Conservation (phyloP, 2,329 filamentous ascomycete species). For the Macroventuria anomochaeta region DNA sequence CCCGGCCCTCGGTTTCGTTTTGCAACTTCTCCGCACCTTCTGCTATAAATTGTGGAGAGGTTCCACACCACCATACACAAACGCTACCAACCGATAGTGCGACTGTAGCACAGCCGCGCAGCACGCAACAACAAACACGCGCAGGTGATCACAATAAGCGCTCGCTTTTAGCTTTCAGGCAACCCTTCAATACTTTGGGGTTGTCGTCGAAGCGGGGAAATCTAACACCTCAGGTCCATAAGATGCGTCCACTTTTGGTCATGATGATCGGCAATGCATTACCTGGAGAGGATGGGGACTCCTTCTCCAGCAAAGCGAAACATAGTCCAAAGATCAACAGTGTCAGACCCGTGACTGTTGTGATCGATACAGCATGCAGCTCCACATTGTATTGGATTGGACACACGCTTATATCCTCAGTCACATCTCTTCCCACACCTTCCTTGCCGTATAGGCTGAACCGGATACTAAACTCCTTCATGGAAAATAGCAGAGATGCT, state of each 20-base stretch:
- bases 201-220: neutral
- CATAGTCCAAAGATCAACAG: neutral
- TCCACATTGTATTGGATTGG: neutral
- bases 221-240: neutral
- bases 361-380: neutral
- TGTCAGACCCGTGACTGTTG: neutral
- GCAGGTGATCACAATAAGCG: neutral
- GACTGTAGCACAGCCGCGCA: neutral
- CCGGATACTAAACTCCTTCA: neutral
- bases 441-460: neutral
- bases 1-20: conserved; percentile 1
- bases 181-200: neutral
- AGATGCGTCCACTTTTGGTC: neutral
- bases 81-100: conserved; percentile 1
- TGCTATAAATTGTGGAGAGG: conserved; percentile 14
- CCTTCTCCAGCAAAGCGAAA: conserved; percentile 1
- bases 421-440: neutral
- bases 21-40: conserved; percentile 4
- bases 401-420: neutral
- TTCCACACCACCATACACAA: conserved; percentile 12
- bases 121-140: neutral
- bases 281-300: neutral
- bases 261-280: neutral
- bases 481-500: neutral
- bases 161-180: neutral